phyloP scores from a whole-genome alignment of 345 rosid species.

The Murraya koenigii region DNA sequence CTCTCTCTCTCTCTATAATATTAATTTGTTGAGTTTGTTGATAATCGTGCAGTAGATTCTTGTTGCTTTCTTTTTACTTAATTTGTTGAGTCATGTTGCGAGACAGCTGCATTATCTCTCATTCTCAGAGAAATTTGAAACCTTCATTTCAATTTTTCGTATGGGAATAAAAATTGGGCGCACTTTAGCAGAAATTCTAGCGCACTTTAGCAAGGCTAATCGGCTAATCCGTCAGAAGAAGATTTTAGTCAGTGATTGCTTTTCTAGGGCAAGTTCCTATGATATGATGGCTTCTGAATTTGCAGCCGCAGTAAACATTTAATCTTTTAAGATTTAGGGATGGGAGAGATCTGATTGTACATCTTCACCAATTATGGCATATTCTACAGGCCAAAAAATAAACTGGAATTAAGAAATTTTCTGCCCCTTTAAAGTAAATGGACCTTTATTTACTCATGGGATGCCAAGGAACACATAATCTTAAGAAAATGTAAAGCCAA shows the following conservation, averaged over 20 bases:
- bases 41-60: conserved; percentile 23
- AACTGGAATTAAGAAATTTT: too few relatives aligned
- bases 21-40: conserved; percentile 22
- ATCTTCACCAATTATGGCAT: too few relatives aligned
- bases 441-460: neutral
- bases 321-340: too few relatives aligned
- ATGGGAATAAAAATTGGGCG: conserved; percentile 8
- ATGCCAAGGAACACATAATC: neutral
- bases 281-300: neutral
- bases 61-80: neutral
- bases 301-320: neutral
- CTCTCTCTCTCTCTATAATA: conserved; percentile 11
- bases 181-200: conserved; percentile 31
- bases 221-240: conserved; percentile 11
- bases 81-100: neutral
- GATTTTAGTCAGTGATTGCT: conserved; percentile 13
- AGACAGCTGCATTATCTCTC: conserved; percentile 10
- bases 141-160: neutral
- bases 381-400: too few relatives aligned
- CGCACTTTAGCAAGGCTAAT: conserved; percentile 24
- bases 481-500: neutral
- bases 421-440: too few relatives aligned
- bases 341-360: too few relatives aligned
- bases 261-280: conserved; percentile 11
- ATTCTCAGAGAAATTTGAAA: neutral